Percentiles rank a stretch among this genome's conserved stretches.
These are phyloP conservation scores for Saccharata proteae DNA, from an alignment of 2,329 filamentous ascomycete species.

Conservation along the genomic window DNA sequence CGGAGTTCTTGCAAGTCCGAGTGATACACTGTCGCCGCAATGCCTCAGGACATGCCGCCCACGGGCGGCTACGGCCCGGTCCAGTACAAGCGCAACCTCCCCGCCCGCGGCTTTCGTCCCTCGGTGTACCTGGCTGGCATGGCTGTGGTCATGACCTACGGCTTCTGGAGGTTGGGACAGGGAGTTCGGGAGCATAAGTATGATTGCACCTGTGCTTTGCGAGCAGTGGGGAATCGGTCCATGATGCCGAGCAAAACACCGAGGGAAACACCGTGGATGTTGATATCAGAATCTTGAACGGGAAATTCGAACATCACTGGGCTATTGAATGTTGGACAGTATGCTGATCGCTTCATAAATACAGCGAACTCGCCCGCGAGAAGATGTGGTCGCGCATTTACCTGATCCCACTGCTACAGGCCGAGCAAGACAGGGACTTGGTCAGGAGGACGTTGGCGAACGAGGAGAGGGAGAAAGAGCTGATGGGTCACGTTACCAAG, in stretches of 20 bases:
- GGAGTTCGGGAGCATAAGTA: conserved; percentile 90
- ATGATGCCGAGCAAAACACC: too few relatives aligned
- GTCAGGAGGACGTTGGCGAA: conserved; percentile 79
- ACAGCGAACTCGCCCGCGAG: conserved; percentile 82
- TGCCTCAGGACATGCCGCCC: conserved; percentile 98
- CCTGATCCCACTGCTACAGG: conserved; percentile 84
- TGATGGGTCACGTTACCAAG: conserved; percentile 72
- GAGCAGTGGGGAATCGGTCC: background rate
- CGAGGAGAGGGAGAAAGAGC: conserved; percentile 77
- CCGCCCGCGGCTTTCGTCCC: conserved; percentile 80
- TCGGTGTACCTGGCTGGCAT: conserved; percentile 65
- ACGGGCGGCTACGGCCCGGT: conserved; percentile 87
- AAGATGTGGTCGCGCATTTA: conserved; percentile 98
- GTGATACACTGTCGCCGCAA: conserved; percentile 42
- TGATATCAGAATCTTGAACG: too few relatives aligned
- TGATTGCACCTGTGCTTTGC: conserved; percentile 20
- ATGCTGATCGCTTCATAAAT: background rate
- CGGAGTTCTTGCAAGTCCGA: background rate
- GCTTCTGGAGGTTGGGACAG: conserved; percentile 74
- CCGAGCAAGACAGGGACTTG: conserved; percentile 92
- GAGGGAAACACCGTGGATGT: too few relatives aligned
- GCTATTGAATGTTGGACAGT: background rate
- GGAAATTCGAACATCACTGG: too few relatives aligned
- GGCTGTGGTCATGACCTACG: conserved; percentile 71
- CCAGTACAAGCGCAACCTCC: conserved; percentile 97